Conservation (phyloP, 2,329 filamentous ascomycete genomes). For the Fusarium newnesense region DNA sequence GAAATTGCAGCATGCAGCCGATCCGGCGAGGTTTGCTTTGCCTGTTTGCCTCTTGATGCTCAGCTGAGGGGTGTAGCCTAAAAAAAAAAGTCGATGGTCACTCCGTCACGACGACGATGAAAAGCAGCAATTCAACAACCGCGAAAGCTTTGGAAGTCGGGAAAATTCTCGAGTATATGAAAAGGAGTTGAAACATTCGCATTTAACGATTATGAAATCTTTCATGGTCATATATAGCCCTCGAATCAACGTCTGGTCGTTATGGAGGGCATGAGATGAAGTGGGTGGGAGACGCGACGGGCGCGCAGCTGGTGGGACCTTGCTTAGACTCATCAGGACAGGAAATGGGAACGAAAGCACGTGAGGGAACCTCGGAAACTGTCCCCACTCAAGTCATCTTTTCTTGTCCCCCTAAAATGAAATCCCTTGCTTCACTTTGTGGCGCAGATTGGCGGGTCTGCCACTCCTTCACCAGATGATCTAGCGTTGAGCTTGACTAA, state of each 20-base stretch:
- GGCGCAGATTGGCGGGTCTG: constrained; percentile 10
- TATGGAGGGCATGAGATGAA: constrained; percentile 53
- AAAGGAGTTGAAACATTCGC: constrained; percentile 4
- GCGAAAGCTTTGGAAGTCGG: constrained; percentile 31
- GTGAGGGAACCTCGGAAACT: constrained; percentile 48
- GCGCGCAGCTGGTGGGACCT: constrained; percentile 52
- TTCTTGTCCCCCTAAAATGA: constrained; percentile 24
- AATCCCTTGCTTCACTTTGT: constrained; percentile 32
- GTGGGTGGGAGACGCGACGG: constrained; percentile 57
- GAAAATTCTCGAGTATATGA: constrained; percentile 33
- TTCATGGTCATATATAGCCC: constrained; percentile 45
- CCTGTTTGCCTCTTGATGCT: constrained; percentile 36
- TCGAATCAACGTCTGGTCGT: constrained; percentile 23
- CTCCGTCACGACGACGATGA: constrained; percentile 13
- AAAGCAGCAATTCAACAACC: constrained; percentile 34
- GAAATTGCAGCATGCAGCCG: constrained; percentile 42
- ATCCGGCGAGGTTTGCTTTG: constrained; percentile 43
- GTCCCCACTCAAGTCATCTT: constrained; percentile 25
- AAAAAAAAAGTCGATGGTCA: constrained; percentile 24
- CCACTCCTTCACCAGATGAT: constrained; percentile 9
- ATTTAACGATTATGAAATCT: not conserved
- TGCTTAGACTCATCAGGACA: constrained; percentile 49
- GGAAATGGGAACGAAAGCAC: constrained; percentile 58
- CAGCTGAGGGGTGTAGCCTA: constrained; percentile 40
- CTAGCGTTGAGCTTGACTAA: not conserved